Percentiles rank a stretch among this genome's conserved stretches.
These are phyloP conservation scores for Nannochloropsis oceanica DNA, from an alignment of 108 stramenopile genomes.

Conservation along the genomic window DNA sequence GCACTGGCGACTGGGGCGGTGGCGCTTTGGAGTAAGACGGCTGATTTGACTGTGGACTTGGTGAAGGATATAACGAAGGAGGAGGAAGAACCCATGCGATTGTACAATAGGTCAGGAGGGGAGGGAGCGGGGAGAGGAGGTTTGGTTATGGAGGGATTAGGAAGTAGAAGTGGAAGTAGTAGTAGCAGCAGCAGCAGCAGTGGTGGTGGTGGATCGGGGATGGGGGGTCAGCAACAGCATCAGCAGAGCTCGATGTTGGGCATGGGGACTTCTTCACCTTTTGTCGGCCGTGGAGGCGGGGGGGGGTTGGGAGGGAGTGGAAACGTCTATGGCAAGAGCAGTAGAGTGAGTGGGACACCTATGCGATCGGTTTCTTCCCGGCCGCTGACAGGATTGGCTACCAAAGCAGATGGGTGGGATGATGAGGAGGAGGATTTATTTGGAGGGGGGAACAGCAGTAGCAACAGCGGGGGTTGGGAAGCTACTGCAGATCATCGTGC, in stretches of 20 bases:
- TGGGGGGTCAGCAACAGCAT: background rate
- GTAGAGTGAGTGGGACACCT: too few species aligned
- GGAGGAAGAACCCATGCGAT: background rate
- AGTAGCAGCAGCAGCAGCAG: background rate
- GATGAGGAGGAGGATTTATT: background rate
- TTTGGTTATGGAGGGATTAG: background rate
- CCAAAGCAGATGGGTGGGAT: background rate
- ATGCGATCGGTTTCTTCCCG: background rate
- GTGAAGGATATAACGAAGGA: background rate
- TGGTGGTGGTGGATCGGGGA: background rate
- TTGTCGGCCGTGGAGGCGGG: background rate
- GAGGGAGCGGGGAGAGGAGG: background rate
- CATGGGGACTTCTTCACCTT: background rate
- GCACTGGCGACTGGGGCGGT: constrained; percentile 9
- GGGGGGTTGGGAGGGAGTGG: background rate
- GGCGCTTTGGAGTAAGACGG: constrained; percentile 12
- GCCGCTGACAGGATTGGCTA: background rate
- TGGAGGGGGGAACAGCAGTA: background rate
- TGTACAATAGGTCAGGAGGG: background rate
- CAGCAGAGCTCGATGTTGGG: background rate
- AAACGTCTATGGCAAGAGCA: too few species aligned
- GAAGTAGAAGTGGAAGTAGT: background rate
- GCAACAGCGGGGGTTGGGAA: background rate
- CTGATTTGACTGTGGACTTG: background rate
- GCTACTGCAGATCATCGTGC: background rate